A percentile compares a stretch with the other conserved stretches of the same genome.
phyloP scores from a whole-genome alignment of 148 eudicot genomes.

The Camellia granthamiana region DNA sequence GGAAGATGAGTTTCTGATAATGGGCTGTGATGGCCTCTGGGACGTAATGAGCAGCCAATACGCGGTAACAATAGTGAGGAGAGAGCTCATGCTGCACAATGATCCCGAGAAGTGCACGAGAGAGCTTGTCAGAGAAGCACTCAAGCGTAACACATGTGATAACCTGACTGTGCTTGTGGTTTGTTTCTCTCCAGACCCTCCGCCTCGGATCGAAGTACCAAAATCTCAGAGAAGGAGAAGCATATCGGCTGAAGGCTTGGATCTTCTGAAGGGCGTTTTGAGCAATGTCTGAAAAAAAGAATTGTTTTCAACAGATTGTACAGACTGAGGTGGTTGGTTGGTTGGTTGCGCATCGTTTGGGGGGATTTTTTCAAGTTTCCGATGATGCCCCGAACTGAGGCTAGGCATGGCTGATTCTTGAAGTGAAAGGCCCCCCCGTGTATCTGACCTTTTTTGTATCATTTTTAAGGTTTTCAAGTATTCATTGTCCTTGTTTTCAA shows the following conservation, averaged over 20 bases:
- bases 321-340: not conserved
- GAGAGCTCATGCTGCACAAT: slow-evolving; percentile 55
- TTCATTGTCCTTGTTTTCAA: not conserved
- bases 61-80: slow-evolving; percentile 50
- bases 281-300: slow-evolving; percentile 22
- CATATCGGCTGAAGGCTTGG: slow-evolving; percentile 58
- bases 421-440: not conserved
- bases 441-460: not conserved
- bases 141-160: slow-evolving; percentile 50
- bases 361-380: slow-evolving; percentile 2
- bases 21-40: slow-evolving; percentile 62
- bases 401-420: not conserved
- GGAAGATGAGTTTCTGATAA: slow-evolving; percentile 60
- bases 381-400: too few relatives aligned
- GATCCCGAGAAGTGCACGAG: slow-evolving; percentile 52
- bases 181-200: slow-evolving; percentile 54
- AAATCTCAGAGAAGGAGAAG: slow-evolving; percentile 43
- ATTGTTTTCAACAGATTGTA: slow-evolving; percentile 2
- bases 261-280: slow-evolving; percentile 49
- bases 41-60: slow-evolving; percentile 68
- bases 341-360: not conserved
- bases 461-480: not conserved
- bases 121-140: slow-evolving; percentile 43
- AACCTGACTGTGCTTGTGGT: slow-evolving; percentile 55
- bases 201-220: slow-evolving; percentile 40